These are phyloP conservation scores for Gracilariopsis chorda DNA, from an alignment of 23 red algal genomes.

Conservation along the genomic window DNA sequence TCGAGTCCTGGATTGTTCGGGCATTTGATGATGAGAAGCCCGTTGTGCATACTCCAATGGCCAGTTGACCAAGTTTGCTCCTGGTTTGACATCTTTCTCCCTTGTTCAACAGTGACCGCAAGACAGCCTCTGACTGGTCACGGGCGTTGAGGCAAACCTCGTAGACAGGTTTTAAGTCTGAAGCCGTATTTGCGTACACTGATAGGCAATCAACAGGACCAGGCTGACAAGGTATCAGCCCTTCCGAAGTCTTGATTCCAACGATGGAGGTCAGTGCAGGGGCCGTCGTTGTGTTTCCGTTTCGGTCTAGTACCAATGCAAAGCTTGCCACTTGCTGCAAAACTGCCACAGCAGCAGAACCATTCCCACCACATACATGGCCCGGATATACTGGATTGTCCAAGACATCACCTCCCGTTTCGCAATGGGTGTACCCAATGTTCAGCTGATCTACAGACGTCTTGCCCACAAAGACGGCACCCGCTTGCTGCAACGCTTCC, in stretches of 20 bases:
- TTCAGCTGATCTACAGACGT: slow-evolving; percentile 45
- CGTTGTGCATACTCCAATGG: background rate
- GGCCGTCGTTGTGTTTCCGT: slow-evolving; percentile 5
- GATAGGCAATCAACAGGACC: background rate
- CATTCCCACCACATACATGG: slow-evolving; percentile 22
- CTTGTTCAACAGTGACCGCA: background rate
- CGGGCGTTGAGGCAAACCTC: slow-evolving; percentile 14
- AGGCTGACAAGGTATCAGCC: slow-evolving; percentile 4
- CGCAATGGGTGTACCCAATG: slow-evolving; percentile 17
- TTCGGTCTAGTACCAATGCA: slow-evolving; percentile 34
- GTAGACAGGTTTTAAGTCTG: background rate
- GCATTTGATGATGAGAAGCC: background rate
- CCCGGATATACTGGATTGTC: slow-evolving; percentile 20
- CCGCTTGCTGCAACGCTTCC: background rate
- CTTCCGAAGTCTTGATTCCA: slow-evolving; percentile 37
- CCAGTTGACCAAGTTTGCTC: background rate
- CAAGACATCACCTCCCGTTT: background rate
- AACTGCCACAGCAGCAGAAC: slow-evolving; percentile 40
- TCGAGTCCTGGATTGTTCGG: background rate
- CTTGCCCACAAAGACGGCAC: slow-evolving; percentile 30
- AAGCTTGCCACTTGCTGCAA: slow-evolving; percentile 18
- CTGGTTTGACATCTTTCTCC: background rate
- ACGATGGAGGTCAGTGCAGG: slow-evolving; percentile 7
- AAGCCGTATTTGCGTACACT: slow-evolving; percentile 36
- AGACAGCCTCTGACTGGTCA: background rate